Evolutionary conservation across 768 basidiomycete genomes (phyloP).

Genomic region (Termitomyces sp.): DNA sequence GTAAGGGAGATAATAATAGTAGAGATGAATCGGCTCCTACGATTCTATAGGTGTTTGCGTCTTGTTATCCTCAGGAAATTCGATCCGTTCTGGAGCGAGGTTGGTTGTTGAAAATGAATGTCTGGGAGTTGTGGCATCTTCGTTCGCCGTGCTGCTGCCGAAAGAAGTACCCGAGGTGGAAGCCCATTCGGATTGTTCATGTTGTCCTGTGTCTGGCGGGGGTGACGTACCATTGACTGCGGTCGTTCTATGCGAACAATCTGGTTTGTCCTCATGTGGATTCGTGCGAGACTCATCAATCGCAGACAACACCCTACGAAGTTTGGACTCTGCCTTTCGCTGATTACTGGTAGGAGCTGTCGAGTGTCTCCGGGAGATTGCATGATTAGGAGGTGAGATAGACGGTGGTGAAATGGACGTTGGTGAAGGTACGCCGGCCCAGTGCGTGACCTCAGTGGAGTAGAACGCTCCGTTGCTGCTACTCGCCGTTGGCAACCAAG

Average conservation of each 20-base stretch:
- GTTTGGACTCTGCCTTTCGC: constrained; percentile 61
- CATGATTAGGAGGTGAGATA: constrained; percentile 37
- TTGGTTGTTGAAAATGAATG: constrained; percentile 25
- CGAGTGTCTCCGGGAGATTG: constrained; percentile 42
- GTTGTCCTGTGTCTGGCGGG: constrained; percentile 22
- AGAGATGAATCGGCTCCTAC: constrained; percentile 7
- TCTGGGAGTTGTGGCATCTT: constrained; percentile 43
- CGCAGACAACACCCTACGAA: constrained; percentile 65
- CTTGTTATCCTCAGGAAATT: constrained; percentile 15
- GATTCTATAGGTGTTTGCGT: constrained; percentile 16
- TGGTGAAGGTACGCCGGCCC: constrained; percentile 44
- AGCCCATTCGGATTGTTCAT: constrained; percentile 30
- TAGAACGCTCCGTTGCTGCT: constrained; percentile 37
- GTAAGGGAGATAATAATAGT: constrained; percentile 14
- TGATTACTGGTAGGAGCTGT: constrained; percentile 33
- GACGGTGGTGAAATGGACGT: constrained; percentile 43
- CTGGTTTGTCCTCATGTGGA: constrained; percentile 21
- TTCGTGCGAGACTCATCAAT: constrained; percentile 57
- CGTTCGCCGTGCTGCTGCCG: constrained; percentile 19
- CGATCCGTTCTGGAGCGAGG: constrained; percentile 17
- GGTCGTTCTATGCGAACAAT: constrained; percentile 16
- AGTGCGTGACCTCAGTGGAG: constrained; percentile 48
- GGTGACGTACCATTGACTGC: constrained; percentile 16
- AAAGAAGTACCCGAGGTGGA: constrained; percentile 35
- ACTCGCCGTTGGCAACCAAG: constrained; percentile 48